phyloP scores from a whole-genome alignment of 257 asterid genomes.

The Solanum sitiens region DNA sequence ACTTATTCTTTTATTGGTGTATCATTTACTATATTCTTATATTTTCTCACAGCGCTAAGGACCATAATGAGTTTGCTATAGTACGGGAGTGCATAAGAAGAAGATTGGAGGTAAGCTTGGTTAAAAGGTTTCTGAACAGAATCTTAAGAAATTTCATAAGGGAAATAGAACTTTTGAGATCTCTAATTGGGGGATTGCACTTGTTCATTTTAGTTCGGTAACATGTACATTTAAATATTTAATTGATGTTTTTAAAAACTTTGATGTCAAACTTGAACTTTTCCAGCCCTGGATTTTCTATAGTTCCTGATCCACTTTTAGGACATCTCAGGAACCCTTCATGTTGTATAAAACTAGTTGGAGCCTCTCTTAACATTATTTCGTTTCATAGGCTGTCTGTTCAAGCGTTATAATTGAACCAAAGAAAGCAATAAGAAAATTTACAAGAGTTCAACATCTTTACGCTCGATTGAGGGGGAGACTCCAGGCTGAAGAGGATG shows the following conservation, averaged over 20 bases:
- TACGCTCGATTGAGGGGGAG: slow-evolving; percentile 70
- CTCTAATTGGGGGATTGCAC: not conserved
- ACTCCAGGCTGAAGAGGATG: slow-evolving; percentile 67
- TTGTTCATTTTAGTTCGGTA: not conserved
- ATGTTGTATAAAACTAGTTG: not conserved
- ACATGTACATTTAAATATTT: too few relatives aligned
- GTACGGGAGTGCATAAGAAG: slow-evolving; percentile 78
- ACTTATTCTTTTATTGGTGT: not conserved
- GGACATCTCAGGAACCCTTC: not conserved
- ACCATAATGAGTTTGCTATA: slow-evolving; percentile 78
- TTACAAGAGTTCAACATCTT: slow-evolving; percentile 86
- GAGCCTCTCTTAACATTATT: not conserved
- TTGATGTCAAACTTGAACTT: not conserved
- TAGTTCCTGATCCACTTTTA: not conserved
- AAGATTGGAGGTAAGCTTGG: slow-evolving; percentile 66
- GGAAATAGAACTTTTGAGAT: not conserved
- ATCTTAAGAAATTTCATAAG: not conserved
- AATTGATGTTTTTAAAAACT: not conserved
- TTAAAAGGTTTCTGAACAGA: not conserved
- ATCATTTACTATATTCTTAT: not conserved
- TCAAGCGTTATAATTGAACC: slow-evolving; percentile 55
- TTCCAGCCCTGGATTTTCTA: not conserved
- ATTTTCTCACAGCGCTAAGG: slow-evolving; percentile 54
- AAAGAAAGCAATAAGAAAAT: slow-evolving; percentile 73
- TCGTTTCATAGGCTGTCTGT: slow-evolving; percentile 48